Percentiles rank a stretch among this genome's conserved stretches.
These are phyloP conservation scores for Ilex paraguariensis DNA, from an alignment of 305 asterid genomes.

Conservation along the genomic window DNA sequence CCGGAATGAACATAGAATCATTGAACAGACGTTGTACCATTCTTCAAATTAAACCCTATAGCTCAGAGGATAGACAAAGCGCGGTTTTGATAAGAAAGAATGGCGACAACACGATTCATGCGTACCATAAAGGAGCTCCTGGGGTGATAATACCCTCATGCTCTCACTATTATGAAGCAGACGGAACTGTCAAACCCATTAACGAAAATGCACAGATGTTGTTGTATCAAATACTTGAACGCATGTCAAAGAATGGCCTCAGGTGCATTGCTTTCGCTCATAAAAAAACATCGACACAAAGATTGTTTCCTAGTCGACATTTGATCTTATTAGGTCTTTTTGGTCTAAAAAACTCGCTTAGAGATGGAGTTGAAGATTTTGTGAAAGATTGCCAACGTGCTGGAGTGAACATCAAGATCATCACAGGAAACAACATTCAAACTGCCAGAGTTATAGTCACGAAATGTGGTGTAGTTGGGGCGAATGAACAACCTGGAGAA, in stretches of 20 bases:
- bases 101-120: constrained; percentile 11
- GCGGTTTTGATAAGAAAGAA: constrained; percentile 10
- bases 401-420: constrained; percentile 18
- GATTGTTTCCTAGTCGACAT: not conserved
- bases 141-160: constrained; percentile 18
- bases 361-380: constrained; percentile 11
- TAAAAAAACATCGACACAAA: too few species aligned
- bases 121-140: constrained; percentile 20
- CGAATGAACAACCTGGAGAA: constrained; percentile 1
- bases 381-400: constrained; percentile 19
- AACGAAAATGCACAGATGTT: not conserved
- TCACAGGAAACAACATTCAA: constrained; percentile 17
- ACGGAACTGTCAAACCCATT: constrained; percentile 7
- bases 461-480: constrained; percentile 25
- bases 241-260: constrained; percentile 13
- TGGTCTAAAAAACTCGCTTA: constrained; percentile 16
- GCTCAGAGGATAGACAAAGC: not conserved
- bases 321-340: constrained; percentile 16
- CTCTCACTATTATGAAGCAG: constrained; percentile 18
- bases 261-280: constrained; percentile 20
- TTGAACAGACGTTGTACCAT: constrained; percentile 7
- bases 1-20: constrained; percentile 4
- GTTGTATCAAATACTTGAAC: constrained; percentile 2
- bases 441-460: constrained; percentile 23
- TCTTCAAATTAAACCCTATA: constrained; percentile 5